Percentiles rank a stretch among this genome's conserved stretches.
Evolutionary conservation across 345 rosid species (phyloP).

Genomic region (Citrus hindsii): DNA sequence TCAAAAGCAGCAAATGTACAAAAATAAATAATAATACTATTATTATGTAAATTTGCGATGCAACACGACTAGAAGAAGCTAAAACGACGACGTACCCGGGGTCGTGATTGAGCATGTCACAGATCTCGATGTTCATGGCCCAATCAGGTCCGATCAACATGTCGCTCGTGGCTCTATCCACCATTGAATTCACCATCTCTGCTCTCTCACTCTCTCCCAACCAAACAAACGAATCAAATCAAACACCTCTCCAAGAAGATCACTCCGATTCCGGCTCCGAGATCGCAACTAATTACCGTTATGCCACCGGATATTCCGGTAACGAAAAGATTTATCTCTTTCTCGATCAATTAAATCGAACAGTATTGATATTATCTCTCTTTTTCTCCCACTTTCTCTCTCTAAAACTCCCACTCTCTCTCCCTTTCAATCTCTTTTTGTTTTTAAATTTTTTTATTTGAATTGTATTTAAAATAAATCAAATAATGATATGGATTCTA

Average conservation of each 20-base stretch:
- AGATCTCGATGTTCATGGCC: conserved; percentile 99
- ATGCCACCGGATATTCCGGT: conserved; percentile 36
- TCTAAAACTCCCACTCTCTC: conserved; percentile 16
- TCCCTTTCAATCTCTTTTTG: conserved; percentile 10
- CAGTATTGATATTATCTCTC: conserved; percentile 4
- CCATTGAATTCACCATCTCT: conserved; percentile 96
- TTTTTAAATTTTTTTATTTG: background rate
- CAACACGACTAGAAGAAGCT: background rate
- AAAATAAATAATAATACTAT: background rate
- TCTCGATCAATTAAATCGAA: conserved; percentile 23
- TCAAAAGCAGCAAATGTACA: background rate
- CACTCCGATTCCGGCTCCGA: conserved; percentile 14
- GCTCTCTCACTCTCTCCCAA: background rate
- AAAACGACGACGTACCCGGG: conserved; percentile 56
- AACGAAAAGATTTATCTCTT: conserved; percentile 5
- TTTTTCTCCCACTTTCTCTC: conserved; percentile 18
- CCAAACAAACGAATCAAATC: conserved; percentile 7
- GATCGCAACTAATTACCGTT: conserved; percentile 29
- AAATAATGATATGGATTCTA: background rate
- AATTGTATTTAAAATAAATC: background rate
- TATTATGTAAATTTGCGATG: background rate
- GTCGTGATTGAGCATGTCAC: conserved; percentile 92
- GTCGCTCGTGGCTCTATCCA: conserved; percentile 98
- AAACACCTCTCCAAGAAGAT: conserved; percentile 4
- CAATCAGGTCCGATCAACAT: conserved; percentile 99